A percentile compares a stretch with the other conserved stretches of the same genome.
phyloP scores from a whole-genome alignment of 2,329 filamentous ascomycete species.

The Paecilomyces variotii region DNA sequence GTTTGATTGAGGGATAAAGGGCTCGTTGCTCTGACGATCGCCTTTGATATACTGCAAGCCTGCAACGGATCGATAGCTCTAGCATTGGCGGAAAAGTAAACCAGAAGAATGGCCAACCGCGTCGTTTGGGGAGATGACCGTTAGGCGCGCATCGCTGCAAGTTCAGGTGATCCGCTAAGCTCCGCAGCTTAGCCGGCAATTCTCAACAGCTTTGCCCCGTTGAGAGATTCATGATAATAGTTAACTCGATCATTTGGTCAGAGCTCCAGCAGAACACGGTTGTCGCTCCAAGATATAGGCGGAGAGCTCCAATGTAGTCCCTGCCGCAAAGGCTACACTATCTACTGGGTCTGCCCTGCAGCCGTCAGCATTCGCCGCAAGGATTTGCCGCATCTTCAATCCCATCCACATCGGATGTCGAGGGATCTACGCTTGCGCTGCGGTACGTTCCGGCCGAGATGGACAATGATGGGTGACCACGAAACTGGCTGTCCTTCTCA shows the following conservation, averaged over 20 bases:
- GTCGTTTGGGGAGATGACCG: not conserved
- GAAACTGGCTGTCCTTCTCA: not conserved
- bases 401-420: constrained; percentile 4
- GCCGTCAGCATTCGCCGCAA: not conserved
- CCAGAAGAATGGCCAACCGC: not conserved
- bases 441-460: not conserved
- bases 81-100: not conserved
- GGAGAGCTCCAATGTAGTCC: not conserved
- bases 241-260: not conserved
- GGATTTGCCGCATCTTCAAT: constrained; percentile 4
- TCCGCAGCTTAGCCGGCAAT: not conserved
- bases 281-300: not conserved
- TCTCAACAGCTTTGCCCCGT: not conserved
- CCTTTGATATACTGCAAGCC: not conserved
- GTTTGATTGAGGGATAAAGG: not conserved
- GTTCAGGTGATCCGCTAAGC: not conserved
- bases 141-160: not conserved
- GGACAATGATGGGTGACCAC: not conserved
- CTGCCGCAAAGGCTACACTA: not conserved
- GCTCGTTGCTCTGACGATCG: not conserved
- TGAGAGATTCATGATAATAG: not conserved
- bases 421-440: not conserved
- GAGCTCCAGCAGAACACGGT: not conserved
- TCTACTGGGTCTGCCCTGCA: not conserved
- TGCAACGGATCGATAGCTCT: not conserved